Percentiles rank a stretch among this genome's conserved stretches.
Conservation (phyloP, 192 early-diverging fungal genomes). For the Entomortierella lignicola region DNA sequence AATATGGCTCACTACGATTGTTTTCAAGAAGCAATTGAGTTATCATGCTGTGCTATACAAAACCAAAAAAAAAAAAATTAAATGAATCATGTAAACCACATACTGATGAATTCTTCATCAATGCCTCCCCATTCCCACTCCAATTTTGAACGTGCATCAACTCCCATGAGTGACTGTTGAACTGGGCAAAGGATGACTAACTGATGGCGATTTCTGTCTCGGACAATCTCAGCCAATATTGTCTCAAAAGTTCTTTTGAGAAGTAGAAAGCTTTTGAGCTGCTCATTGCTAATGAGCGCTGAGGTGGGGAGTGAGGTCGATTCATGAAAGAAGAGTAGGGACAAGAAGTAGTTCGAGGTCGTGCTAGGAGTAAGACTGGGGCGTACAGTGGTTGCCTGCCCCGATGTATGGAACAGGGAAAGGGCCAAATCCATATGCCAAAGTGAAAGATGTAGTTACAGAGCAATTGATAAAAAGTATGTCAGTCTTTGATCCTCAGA, state of each 20-base stretch:
- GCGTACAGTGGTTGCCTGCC: not conserved
- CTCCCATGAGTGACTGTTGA: slow-evolving; percentile 38
- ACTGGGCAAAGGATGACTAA: slow-evolving; percentile 43
- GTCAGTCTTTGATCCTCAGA: too few relatives aligned
- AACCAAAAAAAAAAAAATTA: not conserved
- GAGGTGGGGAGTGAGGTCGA: slow-evolving; percentile 29
- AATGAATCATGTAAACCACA: not conserved
- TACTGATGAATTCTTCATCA: slow-evolving; percentile 50
- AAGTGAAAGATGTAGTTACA: not conserved
- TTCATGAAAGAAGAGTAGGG: slow-evolving; percentile 48
- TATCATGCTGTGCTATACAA: not conserved
- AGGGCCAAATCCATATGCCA: slow-evolving; percentile 31
- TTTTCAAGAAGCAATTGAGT: not conserved
- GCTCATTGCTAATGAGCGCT: slow-evolving; percentile 21
- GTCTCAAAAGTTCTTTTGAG: slow-evolving; percentile 32
- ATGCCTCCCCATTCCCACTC: slow-evolving; percentile 55
- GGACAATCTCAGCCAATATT: slow-evolving; percentile 12
- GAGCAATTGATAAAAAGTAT: not conserved
- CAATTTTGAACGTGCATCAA: slow-evolving; percentile 16
- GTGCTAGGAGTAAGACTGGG: slow-evolving; percentile 14
- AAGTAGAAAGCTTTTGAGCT: slow-evolving; percentile 37
- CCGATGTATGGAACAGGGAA: slow-evolving; percentile 27
- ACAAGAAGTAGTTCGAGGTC: slow-evolving; percentile 45
- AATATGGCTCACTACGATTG: slow-evolving; percentile 43
- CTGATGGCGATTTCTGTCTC: slow-evolving; percentile 28